Evolutionary conservation across 2,329 filamentous ascomycete genomes (phyloP).

Genomic region (Sporothrix dimorphospora): DNA sequence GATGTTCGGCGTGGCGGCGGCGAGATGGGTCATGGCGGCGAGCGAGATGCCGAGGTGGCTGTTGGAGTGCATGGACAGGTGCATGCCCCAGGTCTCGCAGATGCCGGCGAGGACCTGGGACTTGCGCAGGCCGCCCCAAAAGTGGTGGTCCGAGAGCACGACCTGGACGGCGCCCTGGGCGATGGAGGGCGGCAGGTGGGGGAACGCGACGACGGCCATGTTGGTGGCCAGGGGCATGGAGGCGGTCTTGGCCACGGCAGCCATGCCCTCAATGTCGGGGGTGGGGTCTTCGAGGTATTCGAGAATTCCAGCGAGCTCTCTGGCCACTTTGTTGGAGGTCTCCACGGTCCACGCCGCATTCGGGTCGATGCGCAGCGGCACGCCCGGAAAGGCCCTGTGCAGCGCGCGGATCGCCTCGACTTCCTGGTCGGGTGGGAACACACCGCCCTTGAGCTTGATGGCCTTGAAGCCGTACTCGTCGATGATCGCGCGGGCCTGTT

Average conservation of each 20-base stretch:
- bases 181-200: constrained; percentile 45
- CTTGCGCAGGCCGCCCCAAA: constrained; percentile 49
- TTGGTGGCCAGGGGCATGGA: constrained; percentile 46
- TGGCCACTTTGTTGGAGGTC: constrained; percentile 45
- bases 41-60: constrained; percentile 49
- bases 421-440: constrained; percentile 46
- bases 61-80: constrained; percentile 50
- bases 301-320: background rate
- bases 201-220: constrained; percentile 40
- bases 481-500: constrained; percentile 45
- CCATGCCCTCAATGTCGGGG: constrained; percentile 48
- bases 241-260: constrained; percentile 46
- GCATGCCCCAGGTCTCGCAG: constrained; percentile 46
- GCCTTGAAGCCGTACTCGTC: constrained; percentile 43
- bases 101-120: constrained; percentile 46
- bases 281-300: constrained; percentile 40
- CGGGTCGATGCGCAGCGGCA: constrained; percentile 45
- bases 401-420: constrained; percentile 46
- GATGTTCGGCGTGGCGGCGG: constrained; percentile 46
- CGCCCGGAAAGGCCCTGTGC: constrained; percentile 43
- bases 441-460: constrained; percentile 45
- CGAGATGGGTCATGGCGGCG: constrained; percentile 49
- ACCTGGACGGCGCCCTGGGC: constrained; percentile 47
- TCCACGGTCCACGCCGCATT: constrained; percentile 47
- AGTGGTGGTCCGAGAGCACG: constrained; percentile 48